phyloP scores from a whole-genome alignment of 2,329 filamentous ascomycete species.

The Penicillium paneum region DNA sequence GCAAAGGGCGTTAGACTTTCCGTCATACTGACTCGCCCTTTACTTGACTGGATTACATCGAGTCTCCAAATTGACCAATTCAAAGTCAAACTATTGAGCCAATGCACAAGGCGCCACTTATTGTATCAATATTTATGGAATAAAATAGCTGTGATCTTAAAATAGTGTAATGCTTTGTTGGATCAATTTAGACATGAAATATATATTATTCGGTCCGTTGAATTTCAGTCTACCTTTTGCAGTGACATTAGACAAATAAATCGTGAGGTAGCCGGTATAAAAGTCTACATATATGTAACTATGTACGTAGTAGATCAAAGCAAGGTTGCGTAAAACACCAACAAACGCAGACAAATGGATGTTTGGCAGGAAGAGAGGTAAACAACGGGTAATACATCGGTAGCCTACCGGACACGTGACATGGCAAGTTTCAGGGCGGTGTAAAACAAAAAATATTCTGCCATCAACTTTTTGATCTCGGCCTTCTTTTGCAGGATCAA shows the following conservation, averaged over 20 bases:
- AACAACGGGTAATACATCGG: neutral
- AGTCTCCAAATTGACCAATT: neutral
- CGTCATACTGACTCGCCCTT: neutral
- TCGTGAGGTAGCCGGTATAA: neutral
- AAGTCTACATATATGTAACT: neutral
- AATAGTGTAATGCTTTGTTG: neutral
- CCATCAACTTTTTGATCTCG: conserved; percentile 33
- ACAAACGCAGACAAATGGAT: neutral
- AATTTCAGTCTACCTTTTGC: too few relatives aligned
- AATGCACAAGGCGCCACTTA: neutral
- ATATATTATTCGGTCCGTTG: neutral
- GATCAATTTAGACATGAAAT: neutral
- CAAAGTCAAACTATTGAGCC: neutral
- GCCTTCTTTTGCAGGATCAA: conserved; percentile 15
- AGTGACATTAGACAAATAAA: neutral
- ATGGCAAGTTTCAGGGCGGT: conserved; percentile 24
- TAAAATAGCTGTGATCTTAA: rapidly evolving
- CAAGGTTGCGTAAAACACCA: neutral
- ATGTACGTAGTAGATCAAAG: too few relatives aligned
- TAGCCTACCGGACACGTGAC: conserved; percentile 22
- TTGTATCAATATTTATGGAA: too few relatives aligned
- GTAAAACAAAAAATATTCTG: conserved; percentile 37
- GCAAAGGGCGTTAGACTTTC: conserved; percentile 24
- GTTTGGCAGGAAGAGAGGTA: conserved; percentile 1
- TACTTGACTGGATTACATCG: neutral